These are phyloP conservation scores for Larix kaempferi DNA, from an alignment of 75 land plant genomes.

Conservation along the genomic window DNA sequence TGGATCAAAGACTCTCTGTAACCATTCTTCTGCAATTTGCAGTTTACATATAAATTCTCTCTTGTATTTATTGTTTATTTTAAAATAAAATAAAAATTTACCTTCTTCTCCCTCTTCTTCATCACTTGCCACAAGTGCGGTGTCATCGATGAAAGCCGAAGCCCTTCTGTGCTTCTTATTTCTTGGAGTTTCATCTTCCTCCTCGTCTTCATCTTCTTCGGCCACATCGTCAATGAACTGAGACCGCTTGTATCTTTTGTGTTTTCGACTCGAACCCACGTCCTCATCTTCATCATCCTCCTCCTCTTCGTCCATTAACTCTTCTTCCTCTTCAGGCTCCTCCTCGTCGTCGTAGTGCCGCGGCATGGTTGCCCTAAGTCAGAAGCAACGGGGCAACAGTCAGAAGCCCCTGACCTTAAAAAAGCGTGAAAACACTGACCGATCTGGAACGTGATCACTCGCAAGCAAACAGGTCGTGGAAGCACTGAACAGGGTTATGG, in stretches of 20 bases:
- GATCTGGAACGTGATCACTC: too few species aligned
- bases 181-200: constrained; percentile 70
- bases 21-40: too few species aligned
- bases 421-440: too few species aligned
- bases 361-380: constrained; percentile 24
- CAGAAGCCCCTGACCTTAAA: too few species aligned
- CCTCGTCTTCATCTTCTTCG: constrained; percentile 66
- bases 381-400: too few species aligned
- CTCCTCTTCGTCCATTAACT: constrained; percentile 31
- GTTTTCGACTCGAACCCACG: constrained; percentile 10
- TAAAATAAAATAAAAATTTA: constrained; percentile 11
- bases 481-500: too few species aligned
- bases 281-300: constrained; percentile 49
- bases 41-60: too few species aligned
- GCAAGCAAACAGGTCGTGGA: too few species aligned
- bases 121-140: constrained; percentile 76
- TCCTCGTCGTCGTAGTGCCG: constrained; percentile 27
- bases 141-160: constrained; percentile 66
- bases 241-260: constrained; percentile 48
- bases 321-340: constrained; percentile 34
- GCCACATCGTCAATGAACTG: constrained; percentile 74
- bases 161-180: constrained; percentile 30
- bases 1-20: too few species aligned
- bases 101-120: constrained; percentile 96
- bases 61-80: too few species aligned